A percentile compares a stretch with the other conserved stretches of the same genome.
phyloP scores from a whole-genome alignment of 352 stramenopile genomes.

The Phytophthora ohioensis region DNA sequence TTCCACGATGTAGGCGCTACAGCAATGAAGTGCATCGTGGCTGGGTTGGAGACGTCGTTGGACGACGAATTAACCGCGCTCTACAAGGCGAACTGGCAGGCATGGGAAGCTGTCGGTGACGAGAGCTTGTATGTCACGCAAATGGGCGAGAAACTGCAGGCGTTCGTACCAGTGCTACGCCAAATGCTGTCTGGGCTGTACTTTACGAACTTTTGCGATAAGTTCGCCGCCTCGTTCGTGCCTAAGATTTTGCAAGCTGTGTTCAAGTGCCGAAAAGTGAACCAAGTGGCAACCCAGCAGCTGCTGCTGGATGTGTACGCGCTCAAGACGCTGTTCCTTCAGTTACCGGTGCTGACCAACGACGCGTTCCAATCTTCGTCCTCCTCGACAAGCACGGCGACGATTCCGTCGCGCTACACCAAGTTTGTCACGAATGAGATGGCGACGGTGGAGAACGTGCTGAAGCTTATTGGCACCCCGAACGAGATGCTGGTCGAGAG shows the following conservation, averaged over 20 bases:
- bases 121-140: slow-evolving; percentile 95
- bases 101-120: slow-evolving; percentile 96
- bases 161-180: slow-evolving; percentile 92
- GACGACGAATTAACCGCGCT: slow-evolving; percentile 93
- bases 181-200: slow-evolving; percentile 93
- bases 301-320: slow-evolving; percentile 98
- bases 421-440: slow-evolving; percentile 98
- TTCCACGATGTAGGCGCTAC: slow-evolving; percentile 96
- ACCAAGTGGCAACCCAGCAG: slow-evolving; percentile 97
- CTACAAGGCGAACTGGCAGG: slow-evolving; percentile 93
- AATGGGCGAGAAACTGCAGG: slow-evolving; percentile 93
- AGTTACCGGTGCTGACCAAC: slow-evolving; percentile 91
- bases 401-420: slow-evolving; percentile 94
- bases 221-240: slow-evolving; percentile 95
- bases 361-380: slow-evolving; percentile 48
- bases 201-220: slow-evolving; percentile 99
- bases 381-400: slow-evolving; percentile 51
- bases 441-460: slow-evolving; percentile 95
- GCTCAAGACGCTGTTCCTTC: slow-evolving; percentile 97
- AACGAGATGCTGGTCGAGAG: slow-evolving; percentile 96
- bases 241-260: slow-evolving; percentile 90
- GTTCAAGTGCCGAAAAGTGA: slow-evolving; percentile 94
- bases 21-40: slow-evolving; percentile 96
- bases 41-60: slow-evolving; percentile 91
- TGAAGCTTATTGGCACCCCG: slow-evolving; percentile 98